Base-by-base conservation (phyloP, 1,284 basidiomycete genomes). In the Sphagnurus paluster region DNA sequence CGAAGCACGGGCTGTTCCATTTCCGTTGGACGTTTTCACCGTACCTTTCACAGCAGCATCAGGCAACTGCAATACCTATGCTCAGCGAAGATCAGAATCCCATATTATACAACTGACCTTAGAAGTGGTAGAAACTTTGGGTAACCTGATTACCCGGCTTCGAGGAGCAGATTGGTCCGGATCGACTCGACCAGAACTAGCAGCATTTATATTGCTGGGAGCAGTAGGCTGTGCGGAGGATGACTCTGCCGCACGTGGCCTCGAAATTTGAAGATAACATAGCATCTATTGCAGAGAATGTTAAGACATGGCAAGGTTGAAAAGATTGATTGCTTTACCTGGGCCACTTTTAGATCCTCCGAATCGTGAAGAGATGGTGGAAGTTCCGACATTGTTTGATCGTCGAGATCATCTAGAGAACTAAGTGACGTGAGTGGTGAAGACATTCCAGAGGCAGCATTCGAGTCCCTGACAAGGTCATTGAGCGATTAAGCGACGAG, bases 401-500 rank as follows among this genome's bases (percentile, higher is more conserved):
- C 78, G 25, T 79, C 76, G 13, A 59, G 58, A 46, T 83, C 84
- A 38, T 84, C 84, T 42, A 88, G 65, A 40, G 86, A 87, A 54
- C 83, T 87, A 43, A 90, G 63, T 1, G 85, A 87, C 14, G 87
- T 89, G 37, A 90, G 66, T 5, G 87, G 86, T 5, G 87, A 90
- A 19, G 84, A 87, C 61, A 79, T 61, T 36, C 68, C 71, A 35
- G 82, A 82, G 13, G 56, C 55, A 49, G 63, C 53, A 44, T 72
- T 71, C 36, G 58, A 62, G 30, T 74, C 70, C 58, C 75, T 77
- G 48, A 24, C 38, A 32, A 13, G 21, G 30, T 41, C 33, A 17
- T 49, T 21, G 14, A 45, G 28, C 38, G 17, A n/a, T 24, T n/a
- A n/a, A 29, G 20, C 14, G 20, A 13, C 14, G n/a, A n/a, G n/a